Evolutionary conservation across 2,329 filamentous ascomycete genomes (phyloP), one percentile per base, ranked within the genome.

Genomic region (Capronia epimyces): DNA sequence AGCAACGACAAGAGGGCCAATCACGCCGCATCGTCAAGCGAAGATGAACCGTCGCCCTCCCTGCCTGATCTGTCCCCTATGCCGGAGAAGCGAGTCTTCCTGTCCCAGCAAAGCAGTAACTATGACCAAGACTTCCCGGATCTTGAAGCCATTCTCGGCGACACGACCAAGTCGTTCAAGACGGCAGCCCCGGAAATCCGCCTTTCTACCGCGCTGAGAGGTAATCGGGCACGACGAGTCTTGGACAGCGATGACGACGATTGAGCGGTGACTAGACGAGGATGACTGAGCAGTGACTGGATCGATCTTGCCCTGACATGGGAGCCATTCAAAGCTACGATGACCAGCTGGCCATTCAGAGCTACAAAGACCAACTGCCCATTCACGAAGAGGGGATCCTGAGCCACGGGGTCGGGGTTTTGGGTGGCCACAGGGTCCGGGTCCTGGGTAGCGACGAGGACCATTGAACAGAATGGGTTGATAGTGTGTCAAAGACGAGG

Each of bases 71-170:
- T 49, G 56, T 50, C 18, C 15, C 39, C 34, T 9, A 21, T 16
- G 13, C 36, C 18, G 1, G 22, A 46, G 31, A 46, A 48, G 10
- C 37, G 27, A 10, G 41, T 56, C 27, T 48, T 31, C 29, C 36
- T 54, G 13, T 56, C 56, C 1, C 56, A 54, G 22, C 43, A 54
- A 42, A 54, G 41, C 46, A 39, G 48, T 6, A 47, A 49, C 42
- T 32, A 46, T 34, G 48, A 57, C 7, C 55, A 52, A 15, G 55
- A 59, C 3, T 18, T 58, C n/a, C 55, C 57, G 2, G 57, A 57
- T 15, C 44, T 59, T 21, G 46, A 50, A 21, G 40, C 34, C 5
- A 39, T 58, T 29, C 12, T 59, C 7, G 45, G 22, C 29, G 7
- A 32, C 2, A 34, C 34, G 7, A 42, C 12, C 15, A 49, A 42